Evolutionary conservation across 192 early-diverging fungal species (phyloP), one percentile per base, ranked within the genome.

Genomic region (Umbelopsis ramanniana): DNA sequence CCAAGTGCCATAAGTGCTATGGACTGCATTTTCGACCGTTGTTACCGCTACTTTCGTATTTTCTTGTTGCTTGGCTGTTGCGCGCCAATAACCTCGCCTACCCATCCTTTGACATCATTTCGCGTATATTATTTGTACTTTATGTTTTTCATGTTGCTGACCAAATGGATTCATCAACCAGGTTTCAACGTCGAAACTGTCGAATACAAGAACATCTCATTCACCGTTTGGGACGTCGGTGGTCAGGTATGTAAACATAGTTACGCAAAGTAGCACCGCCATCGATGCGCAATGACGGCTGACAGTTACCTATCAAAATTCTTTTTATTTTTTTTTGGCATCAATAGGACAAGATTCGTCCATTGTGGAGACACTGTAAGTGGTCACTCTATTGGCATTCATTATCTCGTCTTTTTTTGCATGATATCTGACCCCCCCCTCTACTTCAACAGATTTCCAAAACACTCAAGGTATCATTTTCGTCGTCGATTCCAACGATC

Each of bases 171-270:
- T 19, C 11, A 43, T 43, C 40, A 43, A 43, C 19, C 80, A 86
- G 97, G 97, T 63, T 97, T 98, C 87, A 98, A 98, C 81, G 96
- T 97, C 73, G 97, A 98, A 86, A 96, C 94, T 52, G 95, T 98
- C 74, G 91, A 94, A 81, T 97, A 98, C 90, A 97, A 96, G 88
- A 97, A 96, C 90, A 95, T 96, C 85, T 94, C 88, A 79, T 99
- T 98, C 85, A 96, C 93, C 48, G 94, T 98, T 75, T 98, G 96
- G 96, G 97, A 99, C 84, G 95, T 99, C 72, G 97, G 97, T 76
- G 97, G 97, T 84, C 95, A 97, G 57, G 57, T 63, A 63, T 63
- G 57, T 37, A 37, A 29, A 63, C 29, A 57, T 57, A 21, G 48
- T 50, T 50, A 50, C 48, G 48, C 48, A 50, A 50, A 50, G n/a